These are phyloP conservation scores for Diddensiella caesifluorescens DNA, from an alignment of 805 yeast species.

Conservation along the genomic window DNA sequence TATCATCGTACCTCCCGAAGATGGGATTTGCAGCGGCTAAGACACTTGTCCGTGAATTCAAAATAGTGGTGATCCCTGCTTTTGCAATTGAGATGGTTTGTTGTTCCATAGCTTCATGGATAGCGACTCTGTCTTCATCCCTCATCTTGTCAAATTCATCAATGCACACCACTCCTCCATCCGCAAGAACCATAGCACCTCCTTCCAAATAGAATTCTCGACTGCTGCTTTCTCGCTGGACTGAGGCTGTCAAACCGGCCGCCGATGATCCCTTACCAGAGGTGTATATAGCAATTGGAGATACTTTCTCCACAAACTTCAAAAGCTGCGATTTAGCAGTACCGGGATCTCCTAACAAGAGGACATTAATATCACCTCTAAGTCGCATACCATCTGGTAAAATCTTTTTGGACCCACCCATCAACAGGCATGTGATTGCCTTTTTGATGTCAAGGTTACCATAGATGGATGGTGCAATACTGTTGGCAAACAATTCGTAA, in stretches of 20 bases:
- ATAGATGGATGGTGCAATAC: constrained; percentile 95
- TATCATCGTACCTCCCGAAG: constrained; percentile 93
- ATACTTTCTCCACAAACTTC: constrained; percentile 90
- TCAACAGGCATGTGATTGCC: constrained; percentile 82
- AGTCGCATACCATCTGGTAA: constrained; percentile 95
- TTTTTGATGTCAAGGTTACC: constrained; percentile 91
- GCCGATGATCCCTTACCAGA: constrained; percentile 99
- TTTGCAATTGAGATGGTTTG: constrained; percentile 98
- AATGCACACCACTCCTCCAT: constrained; percentile 98
- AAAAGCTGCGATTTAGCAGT: constrained; percentile 96
- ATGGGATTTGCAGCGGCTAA: constrained; percentile 98
- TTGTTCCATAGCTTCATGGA: constrained; percentile 99
- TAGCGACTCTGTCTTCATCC: constrained; percentile 97
- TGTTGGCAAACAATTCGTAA: constrained; percentile 75
- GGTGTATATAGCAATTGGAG: constrained; percentile 93
- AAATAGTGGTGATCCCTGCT: constrained; percentile 96
- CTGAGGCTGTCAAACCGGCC: constrained; percentile 98
- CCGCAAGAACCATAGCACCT: constrained; percentile 99
- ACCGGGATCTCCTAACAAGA: constrained; percentile 96
- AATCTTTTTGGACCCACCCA: constrained; percentile 91
- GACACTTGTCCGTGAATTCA: constrained; percentile 94
- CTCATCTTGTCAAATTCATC: constrained; percentile 99
- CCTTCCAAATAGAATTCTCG: constrained; percentile 95
- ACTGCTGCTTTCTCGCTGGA: constrained; percentile 82
- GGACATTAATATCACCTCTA: constrained; percentile 94